Percentiles rank a stretch among this genome's conserved stretches.
phyloP scores from a whole-genome alignment of 208 protist species.

The Phytomonas sp. region DNA sequence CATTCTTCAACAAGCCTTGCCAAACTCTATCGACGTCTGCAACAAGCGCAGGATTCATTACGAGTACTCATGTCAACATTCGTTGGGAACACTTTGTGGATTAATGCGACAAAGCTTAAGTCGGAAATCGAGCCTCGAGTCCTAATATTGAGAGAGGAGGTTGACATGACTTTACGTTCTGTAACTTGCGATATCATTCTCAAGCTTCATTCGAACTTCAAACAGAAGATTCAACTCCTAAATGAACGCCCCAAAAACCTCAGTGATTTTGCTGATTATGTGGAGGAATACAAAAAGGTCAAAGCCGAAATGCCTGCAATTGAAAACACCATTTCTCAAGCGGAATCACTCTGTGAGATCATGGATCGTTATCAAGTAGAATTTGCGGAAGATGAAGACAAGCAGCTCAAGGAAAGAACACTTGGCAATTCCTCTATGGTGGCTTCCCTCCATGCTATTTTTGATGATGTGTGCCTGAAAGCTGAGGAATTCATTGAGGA shows the following conservation, averaged over 20 bases:
- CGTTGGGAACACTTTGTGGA: constrained; percentile 82
- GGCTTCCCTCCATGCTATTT: constrained; percentile 64
- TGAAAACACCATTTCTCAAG: constrained; percentile 63
- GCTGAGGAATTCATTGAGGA: constrained; percentile 88
- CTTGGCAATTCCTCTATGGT: constrained; percentile 58
- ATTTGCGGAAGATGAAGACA: constrained; percentile 84
- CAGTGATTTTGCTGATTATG: constrained; percentile 80
- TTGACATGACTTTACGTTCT: constrained; percentile 66
- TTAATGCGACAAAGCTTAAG: constrained; percentile 87
- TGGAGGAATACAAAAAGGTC: constrained; percentile 80
- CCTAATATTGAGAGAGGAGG: constrained; percentile 54
- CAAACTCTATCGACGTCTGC: constrained; percentile 70
- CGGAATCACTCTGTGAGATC: constrained; percentile 82
- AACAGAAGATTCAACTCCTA: constrained; percentile 79
- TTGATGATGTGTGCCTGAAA: constrained; percentile 76
- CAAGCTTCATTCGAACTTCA: constrained; percentile 79
- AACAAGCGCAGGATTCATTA: constrained; percentile 74
- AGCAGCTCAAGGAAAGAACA: constrained; percentile 82
- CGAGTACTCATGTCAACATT: constrained; percentile 84
- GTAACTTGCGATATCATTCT: constrained; percentile 50
- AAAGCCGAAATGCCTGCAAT: constrained; percentile 29
- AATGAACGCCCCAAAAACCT: constrained; percentile 65
- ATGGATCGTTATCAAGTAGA: constrained; percentile 89
- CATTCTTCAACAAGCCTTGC: constrained; percentile 47
- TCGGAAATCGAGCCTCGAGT: constrained; percentile 85